Conservation (phyloP, 2,329 filamentous ascomycete species). For the Arthrobotrys sphaeroides region DNA sequence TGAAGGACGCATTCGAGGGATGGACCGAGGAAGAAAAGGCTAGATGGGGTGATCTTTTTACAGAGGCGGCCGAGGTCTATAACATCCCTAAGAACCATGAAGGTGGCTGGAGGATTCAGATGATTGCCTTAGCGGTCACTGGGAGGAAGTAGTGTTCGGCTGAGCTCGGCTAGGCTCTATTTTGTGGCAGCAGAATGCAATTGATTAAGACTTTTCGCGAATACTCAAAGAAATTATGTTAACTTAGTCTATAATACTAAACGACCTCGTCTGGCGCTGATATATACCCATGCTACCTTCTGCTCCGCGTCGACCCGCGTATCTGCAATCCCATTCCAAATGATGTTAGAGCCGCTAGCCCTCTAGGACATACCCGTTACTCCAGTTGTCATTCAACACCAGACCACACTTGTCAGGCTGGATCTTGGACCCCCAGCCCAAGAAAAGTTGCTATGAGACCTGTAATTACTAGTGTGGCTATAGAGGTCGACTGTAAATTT, state of each 20-base stretch:
- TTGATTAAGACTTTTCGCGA: too few species aligned
- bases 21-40: constrained; percentile 47
- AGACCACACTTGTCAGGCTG: background rate
- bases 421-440: background rate
- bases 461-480: background rate
- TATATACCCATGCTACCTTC: too few species aligned
- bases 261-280: too few species aligned
- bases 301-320: background rate
- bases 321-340: constrained; percentile 27
- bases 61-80: constrained; percentile 20
- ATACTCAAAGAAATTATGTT: too few species aligned
- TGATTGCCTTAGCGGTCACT: constrained; percentile 36
- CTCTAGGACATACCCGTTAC: background rate
- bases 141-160: constrained; percentile 29
- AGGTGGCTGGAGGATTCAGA: constrained; percentile 33
- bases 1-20: constrained; percentile 16
- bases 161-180: too few species aligned
- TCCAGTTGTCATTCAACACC: too few species aligned
- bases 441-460: constrained; percentile 12
- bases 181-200: too few species aligned
- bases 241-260: too few species aligned
- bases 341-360: background rate
- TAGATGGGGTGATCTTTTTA: constrained; percentile 6
- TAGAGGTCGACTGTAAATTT: too few species aligned
- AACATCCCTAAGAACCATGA: background rate